These are phyloP conservation scores for Cercospora sesami DNA, from an alignment of 2,329 filamentous ascomycete species.

Conservation along the genomic window DNA sequence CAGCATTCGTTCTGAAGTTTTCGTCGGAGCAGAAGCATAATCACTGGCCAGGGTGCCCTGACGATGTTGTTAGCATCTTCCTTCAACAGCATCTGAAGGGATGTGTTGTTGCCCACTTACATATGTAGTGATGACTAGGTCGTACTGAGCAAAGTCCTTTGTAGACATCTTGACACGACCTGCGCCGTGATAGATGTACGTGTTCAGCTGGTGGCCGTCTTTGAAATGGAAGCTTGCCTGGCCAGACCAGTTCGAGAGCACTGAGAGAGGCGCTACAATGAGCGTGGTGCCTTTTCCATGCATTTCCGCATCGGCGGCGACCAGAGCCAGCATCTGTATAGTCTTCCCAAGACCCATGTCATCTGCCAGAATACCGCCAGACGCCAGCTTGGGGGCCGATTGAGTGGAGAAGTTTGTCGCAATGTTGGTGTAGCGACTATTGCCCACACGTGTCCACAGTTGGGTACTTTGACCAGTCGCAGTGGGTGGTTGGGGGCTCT, in stretches of 20 bases:
- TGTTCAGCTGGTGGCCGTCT: slow-evolving; percentile 60
- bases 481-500: slow-evolving; percentile 66
- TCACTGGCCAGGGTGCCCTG: slow-evolving; percentile 68
- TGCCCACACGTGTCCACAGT: slow-evolving; percentile 67
- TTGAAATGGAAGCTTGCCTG: slow-evolving; percentile 74
- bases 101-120: background rate
- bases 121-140: slow-evolving; percentile 83
- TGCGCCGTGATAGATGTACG: slow-evolving; percentile 73
- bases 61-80: background rate
- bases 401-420: slow-evolving; percentile 68
- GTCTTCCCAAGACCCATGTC: slow-evolving; percentile 95
- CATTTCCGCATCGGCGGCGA: slow-evolving; percentile 57
- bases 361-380: slow-evolving; percentile 82
- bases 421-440: slow-evolving; percentile 60
- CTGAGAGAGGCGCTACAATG: slow-evolving; percentile 77
- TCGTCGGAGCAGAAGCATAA: slow-evolving; percentile 50
- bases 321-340: slow-evolving; percentile 77
- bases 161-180: slow-evolving; percentile 56
- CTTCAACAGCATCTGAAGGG: background rate
- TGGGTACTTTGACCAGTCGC: slow-evolving; percentile 67
- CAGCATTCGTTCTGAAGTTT: slow-evolving; percentile 29
- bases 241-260: slow-evolving; percentile 88
- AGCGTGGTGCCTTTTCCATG: slow-evolving; percentile 62
- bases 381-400: slow-evolving; percentile 62
- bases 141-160: slow-evolving; percentile 62